These are phyloP conservation scores for Penicillium sp. DNA, from an alignment of 2,329 filamentous ascomycete species.

Conservation along the genomic window DNA sequence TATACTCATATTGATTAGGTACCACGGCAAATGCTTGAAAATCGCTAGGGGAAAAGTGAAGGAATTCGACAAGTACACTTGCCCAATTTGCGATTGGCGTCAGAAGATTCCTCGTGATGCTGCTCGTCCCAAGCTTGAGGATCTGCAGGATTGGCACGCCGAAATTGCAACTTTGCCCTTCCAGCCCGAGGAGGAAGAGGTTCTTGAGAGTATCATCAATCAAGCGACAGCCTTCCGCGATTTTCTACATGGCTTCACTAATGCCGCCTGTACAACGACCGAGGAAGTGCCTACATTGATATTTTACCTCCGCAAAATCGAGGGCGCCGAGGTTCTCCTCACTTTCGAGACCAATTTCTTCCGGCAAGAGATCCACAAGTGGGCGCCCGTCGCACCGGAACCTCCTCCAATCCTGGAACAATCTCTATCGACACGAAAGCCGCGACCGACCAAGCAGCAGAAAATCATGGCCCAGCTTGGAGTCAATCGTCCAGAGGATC, in stretches of 20 bases:
- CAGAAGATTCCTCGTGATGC: conserved; percentile 96
- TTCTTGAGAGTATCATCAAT: conserved; percentile 80
- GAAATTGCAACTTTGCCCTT: conserved; percentile 81
- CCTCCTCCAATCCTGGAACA: conserved; percentile 82
- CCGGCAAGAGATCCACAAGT: conserved; percentile 90
- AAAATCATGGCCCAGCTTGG: conserved; percentile 88
- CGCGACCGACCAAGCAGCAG: conserved; percentile 92
- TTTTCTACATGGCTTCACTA: conserved; percentile 77
- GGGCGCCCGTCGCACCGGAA: conserved; percentile 83
- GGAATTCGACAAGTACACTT: conserved; percentile 97
- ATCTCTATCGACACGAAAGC: conserved; percentile 90
- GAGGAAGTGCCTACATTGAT: conserved; percentile 87
- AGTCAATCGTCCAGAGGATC: conserved; percentile 84
- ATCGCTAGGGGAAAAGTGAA: conserved; percentile 97
- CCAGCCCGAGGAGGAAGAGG: conserved; percentile 90
- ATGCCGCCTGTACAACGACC: conserved; percentile 73
- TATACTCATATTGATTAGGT: conserved; percentile 57
- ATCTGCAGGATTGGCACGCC: conserved; percentile 77
- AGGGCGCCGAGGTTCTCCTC: conserved; percentile 90
- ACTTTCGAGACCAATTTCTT: conserved; percentile 97
- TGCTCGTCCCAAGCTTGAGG: conserved; percentile 89
- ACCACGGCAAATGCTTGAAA: conserved; percentile 96
- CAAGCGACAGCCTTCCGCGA: conserved; percentile 81
- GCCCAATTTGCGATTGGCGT: conserved; percentile 95
- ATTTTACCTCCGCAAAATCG: conserved; percentile 95